Conservation (phyloP, 208 protist species). For the Trypanosoma cruzi region DNA sequence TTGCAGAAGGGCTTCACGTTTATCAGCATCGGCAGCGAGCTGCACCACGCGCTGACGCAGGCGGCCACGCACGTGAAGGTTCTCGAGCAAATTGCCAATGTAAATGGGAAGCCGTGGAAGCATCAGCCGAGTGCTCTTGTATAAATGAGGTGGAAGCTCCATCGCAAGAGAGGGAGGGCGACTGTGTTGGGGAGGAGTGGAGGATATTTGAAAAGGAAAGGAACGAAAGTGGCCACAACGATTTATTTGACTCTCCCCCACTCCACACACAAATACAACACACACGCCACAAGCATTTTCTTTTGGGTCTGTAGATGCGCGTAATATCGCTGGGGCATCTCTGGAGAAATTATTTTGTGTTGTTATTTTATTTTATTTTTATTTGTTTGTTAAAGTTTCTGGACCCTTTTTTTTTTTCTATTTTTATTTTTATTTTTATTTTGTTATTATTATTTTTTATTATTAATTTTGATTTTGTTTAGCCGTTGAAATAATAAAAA, state of each 20-base stretch:
- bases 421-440: background rate
- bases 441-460: background rate
- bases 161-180: background rate
- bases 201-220: background rate
- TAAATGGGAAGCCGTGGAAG: conserved; percentile 62
- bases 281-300: no score
- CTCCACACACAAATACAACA: no score
- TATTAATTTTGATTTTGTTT: no score
- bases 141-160: conserved; percentile 26
- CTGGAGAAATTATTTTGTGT: background rate
- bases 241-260: no score
- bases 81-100: conserved; percentile 52
- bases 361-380: conserved; percentile 25
- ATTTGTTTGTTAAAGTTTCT: conserved; percentile 15
- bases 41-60: conserved; percentile 83
- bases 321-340: no score
- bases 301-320: no score
- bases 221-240: no score
- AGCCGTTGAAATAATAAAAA: no score
- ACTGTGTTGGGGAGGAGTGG: background rate
- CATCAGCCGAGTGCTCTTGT: conserved; percentile 71
- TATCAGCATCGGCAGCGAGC: conserved; percentile 78
- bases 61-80: conserved; percentile 56
- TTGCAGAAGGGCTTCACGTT: conserved; percentile 83
- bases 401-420: conserved; percentile 8